Conservation (phyloP, 2,329 filamentous ascomycete genomes). For the Alternaria metachromatica region DNA sequence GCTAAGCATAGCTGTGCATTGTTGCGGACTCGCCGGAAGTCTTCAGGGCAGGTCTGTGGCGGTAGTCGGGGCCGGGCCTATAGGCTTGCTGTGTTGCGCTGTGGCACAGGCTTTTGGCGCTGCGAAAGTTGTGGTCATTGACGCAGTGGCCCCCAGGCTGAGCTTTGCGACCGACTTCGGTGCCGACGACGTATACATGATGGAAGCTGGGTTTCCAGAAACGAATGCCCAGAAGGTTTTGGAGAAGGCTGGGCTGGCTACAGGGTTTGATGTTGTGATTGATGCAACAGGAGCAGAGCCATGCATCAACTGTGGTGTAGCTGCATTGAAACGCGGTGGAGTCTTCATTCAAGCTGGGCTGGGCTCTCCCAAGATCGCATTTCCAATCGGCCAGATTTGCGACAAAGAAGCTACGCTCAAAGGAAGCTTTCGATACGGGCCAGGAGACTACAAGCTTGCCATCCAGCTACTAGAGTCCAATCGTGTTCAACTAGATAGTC, state of each 20-base stretch:
- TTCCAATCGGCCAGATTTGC: conserved; percentile 33
- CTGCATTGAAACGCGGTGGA: conserved; percentile 22
- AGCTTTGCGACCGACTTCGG: not conserved
- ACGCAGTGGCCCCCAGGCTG: not conserved
- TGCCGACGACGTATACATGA: not conserved
- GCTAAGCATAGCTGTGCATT: conserved; percentile 27
- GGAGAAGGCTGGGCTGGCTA: not conserved
- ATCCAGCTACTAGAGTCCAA: conserved; percentile 20
- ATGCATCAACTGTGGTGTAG: conserved; percentile 26
- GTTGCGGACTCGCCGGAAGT: not conserved
- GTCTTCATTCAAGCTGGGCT: conserved; percentile 33
- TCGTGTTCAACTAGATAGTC: conserved; percentile 14
- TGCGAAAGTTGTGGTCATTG: not conserved
- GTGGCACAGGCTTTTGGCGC: not conserved
- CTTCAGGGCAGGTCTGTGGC: not conserved
- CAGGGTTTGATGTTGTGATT: conserved; percentile 24
- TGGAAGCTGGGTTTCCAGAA: not conserved
- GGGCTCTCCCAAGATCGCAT: conserved; percentile 20
- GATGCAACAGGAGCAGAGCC: conserved; percentile 32
- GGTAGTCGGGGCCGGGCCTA: not conserved
- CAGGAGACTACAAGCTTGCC: conserved; percentile 33
- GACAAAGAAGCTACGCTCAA: conserved; percentile 34
- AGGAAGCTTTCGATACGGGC: conserved; percentile 38
- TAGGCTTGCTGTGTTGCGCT: not conserved
- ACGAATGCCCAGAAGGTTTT: not conserved